Base-by-base conservation (phyloP, 768 basidiomycete species). In the Chiua virens region DNA sequence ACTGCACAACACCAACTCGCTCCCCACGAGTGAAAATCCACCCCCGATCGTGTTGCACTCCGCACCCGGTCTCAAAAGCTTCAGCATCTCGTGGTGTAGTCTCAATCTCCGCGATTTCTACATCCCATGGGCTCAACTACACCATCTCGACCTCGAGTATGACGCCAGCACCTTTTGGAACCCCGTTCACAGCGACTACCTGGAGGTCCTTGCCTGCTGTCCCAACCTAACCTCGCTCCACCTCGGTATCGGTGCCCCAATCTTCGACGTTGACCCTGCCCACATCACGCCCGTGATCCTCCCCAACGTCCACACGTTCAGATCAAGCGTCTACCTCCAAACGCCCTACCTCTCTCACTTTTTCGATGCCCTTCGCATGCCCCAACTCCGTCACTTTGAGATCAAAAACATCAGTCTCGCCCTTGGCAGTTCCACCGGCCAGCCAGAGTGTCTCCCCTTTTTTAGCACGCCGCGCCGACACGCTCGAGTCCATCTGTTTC, bases 101-200 rank as follows among this genome's bases (percentile, higher is more conserved):
- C 55, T 70, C 4, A 66, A 68, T 43, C 64, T 68, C 4, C 39
- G 42, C 13, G 15, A 41, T n/a, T 68, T 68, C 48, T 53, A 59
- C 18, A 8, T 68, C 17, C 68, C 66, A 0, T 68, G 68, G 66
- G 44, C 37, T 1, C 68, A 70, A 49, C 53, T 68, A 35, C 60
- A 58, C 22, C 46, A 64, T 41, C 55, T 68, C 2, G 60, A 55
- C 32, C 68, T 68, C 36, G 57, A 66, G 20, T 57, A 68, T n/a
- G 52, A 68, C 23, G 68, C 66, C 2, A 57, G 55, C 55, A 27
- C 66, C 1, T 62, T 55, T 48, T 68, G 68, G 68, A 66, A 61
- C 21, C 55, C 64, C 3, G 55, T 59, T 8, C 66, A 68, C 15
- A 66, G 53, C 40, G 61, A 70, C 32, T 66, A 70, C 25, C 59